Conservation (phyloP, 306 rosid genomes). For the Cucurbita argyrosperma region DNA sequence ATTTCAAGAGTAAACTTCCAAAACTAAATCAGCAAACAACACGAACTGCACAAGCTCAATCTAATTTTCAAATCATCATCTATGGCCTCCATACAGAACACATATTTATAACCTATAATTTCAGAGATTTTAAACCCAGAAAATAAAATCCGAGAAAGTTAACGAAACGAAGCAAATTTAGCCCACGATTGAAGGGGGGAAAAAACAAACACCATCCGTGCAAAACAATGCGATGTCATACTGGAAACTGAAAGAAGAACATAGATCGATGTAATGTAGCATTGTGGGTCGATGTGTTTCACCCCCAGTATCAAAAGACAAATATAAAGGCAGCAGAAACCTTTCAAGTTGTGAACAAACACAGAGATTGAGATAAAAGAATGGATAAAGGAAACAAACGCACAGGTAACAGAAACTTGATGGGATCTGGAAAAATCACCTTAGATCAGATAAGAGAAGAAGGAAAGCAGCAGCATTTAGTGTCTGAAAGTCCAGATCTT, state of each 20-base stretch:
- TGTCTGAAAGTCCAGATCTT: slow-evolving; percentile 12
- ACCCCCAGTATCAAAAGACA: neutral
- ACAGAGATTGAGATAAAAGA: neutral
- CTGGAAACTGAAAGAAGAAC: neutral
- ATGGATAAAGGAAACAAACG: neutral
- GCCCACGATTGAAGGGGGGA: neutral
- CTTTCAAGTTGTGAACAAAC: neutral
- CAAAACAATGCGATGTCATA: neutral
- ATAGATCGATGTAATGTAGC: neutral
- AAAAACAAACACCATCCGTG: neutral
- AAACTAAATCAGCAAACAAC: neutral
- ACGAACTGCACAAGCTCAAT: neutral
- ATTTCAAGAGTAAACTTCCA: neutral
- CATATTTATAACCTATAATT: neutral
- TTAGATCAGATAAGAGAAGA: slow-evolving; percentile 2
- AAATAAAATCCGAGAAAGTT: neutral
- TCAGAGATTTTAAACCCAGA: neutral
- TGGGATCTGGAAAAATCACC: slow-evolving; percentile 2
- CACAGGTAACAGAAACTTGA: neutral
- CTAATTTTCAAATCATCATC: neutral
- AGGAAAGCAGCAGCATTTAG: slow-evolving; percentile 1
- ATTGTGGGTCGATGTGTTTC: neutral
- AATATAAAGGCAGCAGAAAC: neutral
- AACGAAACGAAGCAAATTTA: neutral
- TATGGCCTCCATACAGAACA: neutral